Percentiles rank a stretch among this genome's conserved stretches.
phyloP scores from a whole-genome alignment of 1,284 basidiomycete species.

The Boletellus deceptivus region DNA sequence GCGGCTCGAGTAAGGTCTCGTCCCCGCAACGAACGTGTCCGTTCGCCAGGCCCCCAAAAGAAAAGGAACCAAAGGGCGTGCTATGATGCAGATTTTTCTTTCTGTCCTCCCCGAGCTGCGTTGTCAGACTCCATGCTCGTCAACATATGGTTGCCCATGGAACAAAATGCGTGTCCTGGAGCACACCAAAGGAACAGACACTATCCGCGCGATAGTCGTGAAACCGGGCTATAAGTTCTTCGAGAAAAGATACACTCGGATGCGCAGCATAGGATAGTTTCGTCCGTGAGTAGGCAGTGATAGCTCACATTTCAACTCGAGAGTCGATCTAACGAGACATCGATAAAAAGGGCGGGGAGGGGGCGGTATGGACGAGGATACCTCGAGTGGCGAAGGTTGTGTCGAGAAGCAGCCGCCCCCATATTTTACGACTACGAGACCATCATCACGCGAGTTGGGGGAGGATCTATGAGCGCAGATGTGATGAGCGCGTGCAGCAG shows the following conservation, averaged over 20 bases:
- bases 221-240: conserved; percentile 15
- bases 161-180: conserved; percentile 3
- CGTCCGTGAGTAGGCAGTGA: conserved; percentile 15
- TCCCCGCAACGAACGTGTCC: too few relatives aligned
- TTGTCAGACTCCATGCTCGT: not conserved
- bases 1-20: too few relatives aligned
- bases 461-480: not conserved
- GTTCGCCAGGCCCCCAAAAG: too few relatives aligned
- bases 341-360: too few relatives aligned
- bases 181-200: conserved; percentile 10
- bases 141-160: conserved; percentile 8
- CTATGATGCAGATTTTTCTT: too few relatives aligned
- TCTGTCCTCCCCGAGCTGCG: not conserved
- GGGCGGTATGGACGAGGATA: too few relatives aligned
- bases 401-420: too few relatives aligned
- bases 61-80: too few relatives aligned
- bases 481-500: not conserved
- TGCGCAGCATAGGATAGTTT: conserved; percentile 9
- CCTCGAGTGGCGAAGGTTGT: too few relatives aligned
- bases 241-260: conserved; percentile 5
- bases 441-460: not conserved
- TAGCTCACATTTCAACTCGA: not conserved
- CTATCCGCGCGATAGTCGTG: conserved; percentile 25
- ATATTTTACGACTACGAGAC: not conserved
- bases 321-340: not conserved